A percentile compares a stretch with the other conserved stretches of the same genome.
Evolutionary conservation across 2,329 filamentous ascomycete species (phyloP).

Genomic region (Scopulariopsis brevicaulis): DNA sequence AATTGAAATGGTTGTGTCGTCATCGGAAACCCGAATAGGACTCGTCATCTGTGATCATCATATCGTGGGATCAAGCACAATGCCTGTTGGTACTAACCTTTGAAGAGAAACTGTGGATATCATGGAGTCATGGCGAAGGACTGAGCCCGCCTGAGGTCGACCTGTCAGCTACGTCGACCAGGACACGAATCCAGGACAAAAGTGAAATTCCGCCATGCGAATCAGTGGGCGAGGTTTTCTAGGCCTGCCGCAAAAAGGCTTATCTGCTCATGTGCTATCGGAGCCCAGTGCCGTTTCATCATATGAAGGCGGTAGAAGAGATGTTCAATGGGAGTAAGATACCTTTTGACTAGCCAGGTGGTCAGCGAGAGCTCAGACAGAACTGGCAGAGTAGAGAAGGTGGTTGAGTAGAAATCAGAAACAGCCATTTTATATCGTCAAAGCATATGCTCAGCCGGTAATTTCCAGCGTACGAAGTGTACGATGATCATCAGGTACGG

Average conservation of each 20-base stretch:
- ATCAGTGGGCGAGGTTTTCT: constrained; percentile 99
- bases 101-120: background rate
- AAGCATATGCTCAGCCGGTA: constrained; percentile 71
- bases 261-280: constrained; percentile 69
- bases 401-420: constrained; percentile 48
- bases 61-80: constrained; percentile 18
- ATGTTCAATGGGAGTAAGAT: background rate
- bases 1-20: constrained; percentile 52
- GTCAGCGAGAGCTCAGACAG: background rate
- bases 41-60: constrained; percentile 57
- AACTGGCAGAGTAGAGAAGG: background rate
- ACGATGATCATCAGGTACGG: constrained; percentile 39
- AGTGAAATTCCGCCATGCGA: constrained; percentile 5
- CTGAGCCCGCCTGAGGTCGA: background rate
- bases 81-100: background rate
- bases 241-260: constrained; percentile 95
- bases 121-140: background rate
- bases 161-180: background rate
- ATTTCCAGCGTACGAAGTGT: constrained; percentile 74
- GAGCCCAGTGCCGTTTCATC: constrained; percentile 98
- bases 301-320: constrained; percentile 27
- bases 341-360: constrained; percentile 8
- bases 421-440: constrained; percentile 83
- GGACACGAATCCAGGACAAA: background rate
- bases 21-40: constrained; percentile 66